Evolutionary conservation across 257 asterid genomes (phyloP), one percentile per base, ranked within the genome.

Genomic region (Euphrasia confusa): DNA sequence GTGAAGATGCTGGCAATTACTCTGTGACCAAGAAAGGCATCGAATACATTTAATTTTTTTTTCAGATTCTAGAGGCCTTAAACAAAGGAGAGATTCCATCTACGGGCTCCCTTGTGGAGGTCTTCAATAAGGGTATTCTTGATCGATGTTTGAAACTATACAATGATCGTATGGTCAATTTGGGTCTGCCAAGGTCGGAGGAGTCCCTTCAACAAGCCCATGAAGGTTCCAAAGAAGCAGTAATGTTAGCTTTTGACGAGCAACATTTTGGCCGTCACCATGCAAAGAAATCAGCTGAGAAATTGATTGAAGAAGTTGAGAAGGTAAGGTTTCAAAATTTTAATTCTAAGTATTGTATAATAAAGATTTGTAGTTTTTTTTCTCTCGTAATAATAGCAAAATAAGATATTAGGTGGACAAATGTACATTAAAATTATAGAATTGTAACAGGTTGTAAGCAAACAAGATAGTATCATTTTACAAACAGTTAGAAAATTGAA

Each of bases 81-180:
- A 93, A 93, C 75, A 84, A 89, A 83, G 99, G 96, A 74, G 99
- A 93, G 75, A 93, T 93, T 75, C 97, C 99, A 58, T 79, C 99
- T 21, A 89, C 96, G 24, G 99, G 97, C 42, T 89, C 97, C 54
- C 94, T 93, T 54, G 99, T 93, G 75, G 97, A 93, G 81, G 82
- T 85, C 60, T 93, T 93, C 74, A 93, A 93, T 70, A 93, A 93
- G 80, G 90, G 84, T 55, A 87, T 87, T 71, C 72, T 87, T 26
- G 97, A 87, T 69, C 81, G 80, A 39, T 89, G 97, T 62, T 74
- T 85, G 73, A 87, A 82, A 73, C 67, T 87, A 33, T 93, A 93
- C 52, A 72, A 53, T 28, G 78, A 52, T 11, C 87, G 75, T 60
- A 77, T 89, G 93, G 79, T 72, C 55, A 75, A 58, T 39, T 59